These are phyloP conservation scores for Plasmodium ovale DNA, from an alignment of 169 alveolate genomes.

Conservation along the genomic window DNA sequence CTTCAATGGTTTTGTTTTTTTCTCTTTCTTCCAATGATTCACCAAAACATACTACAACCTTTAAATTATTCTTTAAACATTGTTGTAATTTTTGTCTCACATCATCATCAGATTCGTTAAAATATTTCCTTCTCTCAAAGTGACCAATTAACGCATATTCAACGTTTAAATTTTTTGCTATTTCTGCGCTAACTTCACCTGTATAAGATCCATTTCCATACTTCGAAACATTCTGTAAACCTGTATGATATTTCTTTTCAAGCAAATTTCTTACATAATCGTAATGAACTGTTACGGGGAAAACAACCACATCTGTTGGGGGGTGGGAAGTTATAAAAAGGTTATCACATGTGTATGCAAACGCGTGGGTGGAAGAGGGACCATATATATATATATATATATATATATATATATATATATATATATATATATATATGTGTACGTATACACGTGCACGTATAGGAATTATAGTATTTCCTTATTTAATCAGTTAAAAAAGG, in stretches of 20 bases:
- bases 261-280: conserved; percentile 84
- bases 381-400: background rate
- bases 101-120: conserved; percentile 94
- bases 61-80: conserved; percentile 89
- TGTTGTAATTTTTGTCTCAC: conserved; percentile 95
- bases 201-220: conserved; percentile 98
- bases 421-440: background rate
- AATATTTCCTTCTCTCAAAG: conserved; percentile 97
- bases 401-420: background rate
- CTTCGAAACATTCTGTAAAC: conserved; percentile 94
- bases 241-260: conserved; percentile 86
- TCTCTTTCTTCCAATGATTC: conserved; percentile 96
- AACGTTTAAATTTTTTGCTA: conserved; percentile 93
- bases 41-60: conserved; percentile 97
- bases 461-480: background rate
- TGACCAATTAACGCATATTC: conserved; percentile 98
- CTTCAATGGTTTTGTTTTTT: conserved; percentile 93
- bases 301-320: conserved; percentile 87
- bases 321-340: background rate
- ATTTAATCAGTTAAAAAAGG: background rate
- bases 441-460: background rate
- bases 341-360: conserved; percentile 25
- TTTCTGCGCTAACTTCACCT: conserved; percentile 97
- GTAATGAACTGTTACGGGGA: conserved; percentile 93
- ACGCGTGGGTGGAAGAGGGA: background rate